Base-by-base conservation (phyloP, 2,329 filamentous ascomycete species). In the Rutstroemia sp. region DNA sequence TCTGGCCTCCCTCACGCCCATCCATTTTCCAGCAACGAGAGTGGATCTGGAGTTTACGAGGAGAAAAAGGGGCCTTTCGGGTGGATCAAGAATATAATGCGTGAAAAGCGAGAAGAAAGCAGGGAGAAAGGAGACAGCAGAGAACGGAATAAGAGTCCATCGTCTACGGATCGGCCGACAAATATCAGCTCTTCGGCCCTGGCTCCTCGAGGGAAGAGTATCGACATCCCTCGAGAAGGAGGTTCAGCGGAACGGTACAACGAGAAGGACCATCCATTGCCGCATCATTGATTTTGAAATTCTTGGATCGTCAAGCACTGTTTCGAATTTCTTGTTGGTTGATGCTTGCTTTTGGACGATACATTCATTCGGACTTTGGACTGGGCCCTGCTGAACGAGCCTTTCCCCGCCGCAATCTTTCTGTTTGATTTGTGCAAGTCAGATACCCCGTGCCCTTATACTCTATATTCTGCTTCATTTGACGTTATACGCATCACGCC, bases 61-160 rank as follows among this genome's bases (percentile, higher is more conserved):
- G 68, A 70, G 37, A 82, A 79, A 69, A 83, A 79, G 60, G 79
- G 82, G 1, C 76, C 83, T 2, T 79, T 87, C 61, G 81, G 79
- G 6, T 87, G 85, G 74, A 78, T 87, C 61, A 79, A 83, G 61
- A 81, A 79, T 60, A 87, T 85, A 70, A 76, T 86, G 56, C 76
- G 74, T 30, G 82, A 84, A 45, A 77, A 79, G 56, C 61, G 63
- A 6, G 65, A 66, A 19, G 80, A 67, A 52, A 54, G 44, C 18
- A 60, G 60, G 30, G 65, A 66, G 19, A 66, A 62, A 41, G 66
- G 65, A 10, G 59, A 60, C 3, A 64, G 67, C 45, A 65, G 65
- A 39, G 66, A 68, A 42, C 58, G 64, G 21, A 66, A 64, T 30
- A 68, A 68, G 48, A 68, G 64, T 34, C 65, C 66, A n/a, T 63